Base-by-base conservation (phyloP, 306 rosid genomes). In the Begonia masoniana region DNA sequence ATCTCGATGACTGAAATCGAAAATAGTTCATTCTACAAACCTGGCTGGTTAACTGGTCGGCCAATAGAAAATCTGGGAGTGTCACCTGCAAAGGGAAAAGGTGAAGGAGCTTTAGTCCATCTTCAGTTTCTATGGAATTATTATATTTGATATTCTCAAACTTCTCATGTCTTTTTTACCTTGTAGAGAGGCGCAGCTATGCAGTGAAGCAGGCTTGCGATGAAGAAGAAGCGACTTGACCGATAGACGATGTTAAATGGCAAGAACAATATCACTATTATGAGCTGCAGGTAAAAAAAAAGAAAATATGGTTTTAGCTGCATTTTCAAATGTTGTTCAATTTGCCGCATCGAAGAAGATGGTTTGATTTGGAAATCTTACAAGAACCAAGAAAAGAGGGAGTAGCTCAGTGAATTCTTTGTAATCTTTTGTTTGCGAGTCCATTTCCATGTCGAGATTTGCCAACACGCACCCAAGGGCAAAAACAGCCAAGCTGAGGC, bases 11-110 rank as follows among this genome's bases (percentile, higher is more conserved):
- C n/a, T 12, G n/a, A 12, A 45, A n/a, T 45, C 13, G 15, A 45
- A 45, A 10, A 45, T 45, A 45, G 49, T 7, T 45, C 49, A 45
- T 45, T n/a, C 15, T 15, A 53, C 73, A 16, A 55, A 81, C 88
- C 81, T 82, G 92, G 67, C 93, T 83, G 7, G 93, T 83, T 23
- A 83, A 63, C 59, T 83, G 93, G 74, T 83, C 84, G 39, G 80
- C 87, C 82, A 83, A 72, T 55, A 79, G 70, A 77, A 83, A 83
- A 68, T 83, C 87, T 14, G 87, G 74, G 48, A 83, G 75, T 54
- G 79, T 65, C 47, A 83, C 93, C 93, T 83, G 74, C 41, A 24
- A 35, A 14, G 50, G 23, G 14, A 39, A 61, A 60, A 50, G 2
- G 39, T 31, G 8, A 21, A 53, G 14, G 11, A 12, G 12, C 2